Conservation (phyloP, 148 eudicot species). For the Amaranthus hypochondriacus region DNA sequence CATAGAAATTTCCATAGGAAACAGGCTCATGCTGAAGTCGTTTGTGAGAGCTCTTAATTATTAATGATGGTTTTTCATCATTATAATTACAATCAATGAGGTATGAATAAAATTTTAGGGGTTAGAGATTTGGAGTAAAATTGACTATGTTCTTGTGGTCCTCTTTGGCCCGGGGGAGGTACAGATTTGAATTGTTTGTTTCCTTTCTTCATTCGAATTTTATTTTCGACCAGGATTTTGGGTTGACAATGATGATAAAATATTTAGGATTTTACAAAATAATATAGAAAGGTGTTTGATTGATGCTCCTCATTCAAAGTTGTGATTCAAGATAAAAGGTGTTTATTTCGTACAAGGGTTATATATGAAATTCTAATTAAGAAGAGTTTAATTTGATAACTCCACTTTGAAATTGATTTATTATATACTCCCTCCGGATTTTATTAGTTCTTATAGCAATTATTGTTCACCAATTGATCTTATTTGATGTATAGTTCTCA, state of each 20-base stretch:
- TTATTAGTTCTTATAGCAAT: no score
- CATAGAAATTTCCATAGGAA: conserved; percentile 71
- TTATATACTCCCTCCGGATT: no score
- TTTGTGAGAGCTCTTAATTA: conserved; percentile 27
- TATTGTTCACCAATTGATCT: no score
- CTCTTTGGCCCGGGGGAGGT: not conserved
- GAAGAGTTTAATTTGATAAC: no score
- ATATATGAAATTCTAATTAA: no score
- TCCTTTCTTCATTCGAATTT: not conserved
- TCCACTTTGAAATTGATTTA: no score
- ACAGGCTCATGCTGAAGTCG: conserved; percentile 46
- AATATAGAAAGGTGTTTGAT: not conserved
- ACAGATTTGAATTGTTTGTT: not conserved
- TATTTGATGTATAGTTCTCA: no score
- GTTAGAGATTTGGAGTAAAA: not conserved
- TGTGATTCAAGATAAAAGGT: no score
- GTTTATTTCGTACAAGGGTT: no score
- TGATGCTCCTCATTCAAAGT: no score
- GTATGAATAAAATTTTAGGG: not conserved
- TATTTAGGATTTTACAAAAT: not conserved
- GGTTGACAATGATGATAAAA: not conserved
- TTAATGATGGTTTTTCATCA: conserved; percentile 21
- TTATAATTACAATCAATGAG: not conserved
- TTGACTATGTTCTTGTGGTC: not conserved
- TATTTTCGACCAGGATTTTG: not conserved